phyloP scores from a whole-genome alignment of 1,284 basidiomycete species.

The Xanthoconium separans region DNA sequence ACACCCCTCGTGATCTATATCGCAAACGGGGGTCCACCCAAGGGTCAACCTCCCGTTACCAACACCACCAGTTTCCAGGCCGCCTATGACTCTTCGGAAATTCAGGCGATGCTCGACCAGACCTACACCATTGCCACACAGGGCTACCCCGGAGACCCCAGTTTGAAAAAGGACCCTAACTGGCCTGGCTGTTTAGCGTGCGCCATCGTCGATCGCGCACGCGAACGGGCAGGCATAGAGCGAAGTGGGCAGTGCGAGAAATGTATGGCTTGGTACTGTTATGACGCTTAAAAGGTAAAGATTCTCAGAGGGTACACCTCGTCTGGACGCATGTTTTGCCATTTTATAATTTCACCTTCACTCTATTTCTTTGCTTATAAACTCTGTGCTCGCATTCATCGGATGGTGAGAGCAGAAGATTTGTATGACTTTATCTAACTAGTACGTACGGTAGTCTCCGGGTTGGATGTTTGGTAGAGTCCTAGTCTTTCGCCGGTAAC shows the following conservation, averaged over 20 bases:
- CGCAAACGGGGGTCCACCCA: conserved; percentile 44
- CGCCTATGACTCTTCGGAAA: conserved; percentile 30
- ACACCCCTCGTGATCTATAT: conserved; percentile 40
- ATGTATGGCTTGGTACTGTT: conserved; percentile 43
- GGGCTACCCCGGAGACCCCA: conserved; percentile 29
- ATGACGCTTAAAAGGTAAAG: conserved; percentile 1
- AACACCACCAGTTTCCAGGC: conserved; percentile 40
- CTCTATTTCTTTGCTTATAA: no score
- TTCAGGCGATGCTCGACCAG: conserved; percentile 44
- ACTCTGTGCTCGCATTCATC: no score
- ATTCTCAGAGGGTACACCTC: no score
- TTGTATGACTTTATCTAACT: no score
- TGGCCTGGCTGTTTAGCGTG: conserved; percentile 48
- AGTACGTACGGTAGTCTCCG: no score
- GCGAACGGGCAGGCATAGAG: conserved; percentile 28
- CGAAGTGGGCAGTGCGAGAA: conserved; percentile 38
- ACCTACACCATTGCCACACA: conserved; percentile 40
- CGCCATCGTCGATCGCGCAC: conserved; percentile 41
- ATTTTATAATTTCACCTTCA: no score
- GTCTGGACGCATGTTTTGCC: no score
- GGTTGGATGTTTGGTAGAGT: no score
- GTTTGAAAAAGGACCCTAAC: conserved; percentile 31
- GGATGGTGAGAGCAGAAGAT: no score
- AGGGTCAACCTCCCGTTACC: conserved; percentile 39
- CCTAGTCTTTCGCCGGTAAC: no score